Evolutionary conservation across 257 asterid species (phyloP), one percentile per base, ranked within the genome.

Genomic region (Euphrasia confusa): DNA sequence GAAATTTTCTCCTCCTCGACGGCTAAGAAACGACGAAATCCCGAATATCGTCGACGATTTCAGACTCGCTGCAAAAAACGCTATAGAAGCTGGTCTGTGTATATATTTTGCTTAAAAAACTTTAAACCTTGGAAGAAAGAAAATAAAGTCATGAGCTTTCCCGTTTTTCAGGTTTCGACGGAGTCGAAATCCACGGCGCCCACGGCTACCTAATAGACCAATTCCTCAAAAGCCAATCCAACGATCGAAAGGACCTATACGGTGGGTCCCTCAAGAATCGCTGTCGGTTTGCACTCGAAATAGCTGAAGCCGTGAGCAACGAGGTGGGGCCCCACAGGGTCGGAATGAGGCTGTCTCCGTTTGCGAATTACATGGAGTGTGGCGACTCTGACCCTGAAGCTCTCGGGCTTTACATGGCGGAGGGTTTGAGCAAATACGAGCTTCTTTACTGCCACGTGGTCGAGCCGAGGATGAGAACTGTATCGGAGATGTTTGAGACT

Each of bases 381-480:
- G 40, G 8, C 4, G 61, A 27, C 17, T 56, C 42, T 7, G n/a
- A 56, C 18, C 61, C 61, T 4, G 64, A 70, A 3, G 72, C 65
- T 11, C 70, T 78, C 8, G 79, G 75, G 17, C 71, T 72, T 33
- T 72, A 72, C 70, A 72, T 72, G 79, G 76, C 79, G 0, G 40
- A 63, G 56, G 75, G 77, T 4, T 14, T 79, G 47, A 79, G 73
- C 64, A 70, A 75, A 58, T 48, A 70, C 61, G 18, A 56, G 17
- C 39, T 56, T 56, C 61, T 56, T 10, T 56, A 56, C 12, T 27
- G 61, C 61, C 61, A 56, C 21, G 13, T 12, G 21, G 55, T 75
- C 12, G 80, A 79, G 55, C 84, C 84, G 7, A 67, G 79, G 56
- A 69, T 72, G 73, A 54, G 9, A 14, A 75, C 70, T 5, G 37